Conservation (phyloP, 2,329 filamentous ascomycete species). For the Plectosphaerella plurivora region DNA sequence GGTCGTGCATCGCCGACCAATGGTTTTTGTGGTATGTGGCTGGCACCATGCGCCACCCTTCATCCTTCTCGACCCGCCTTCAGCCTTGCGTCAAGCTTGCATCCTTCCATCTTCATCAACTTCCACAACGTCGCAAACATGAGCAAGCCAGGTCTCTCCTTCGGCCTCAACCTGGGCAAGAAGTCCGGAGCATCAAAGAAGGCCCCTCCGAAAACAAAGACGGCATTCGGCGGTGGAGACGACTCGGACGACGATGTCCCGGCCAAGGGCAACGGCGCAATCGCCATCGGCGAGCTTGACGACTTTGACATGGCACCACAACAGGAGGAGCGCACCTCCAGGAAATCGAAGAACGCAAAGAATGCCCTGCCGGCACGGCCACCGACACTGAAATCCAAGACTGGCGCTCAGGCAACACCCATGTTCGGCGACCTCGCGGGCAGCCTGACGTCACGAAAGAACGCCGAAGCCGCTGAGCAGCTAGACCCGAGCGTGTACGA, state of each 20-base stretch:
- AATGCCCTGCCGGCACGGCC: constrained; percentile 24
- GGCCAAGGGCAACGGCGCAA: constrained; percentile 28
- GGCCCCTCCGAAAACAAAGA: constrained; percentile 44
- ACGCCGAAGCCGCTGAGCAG: constrained; percentile 60
- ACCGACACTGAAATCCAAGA: constrained; percentile 37
- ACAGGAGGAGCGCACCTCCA: constrained; percentile 19
- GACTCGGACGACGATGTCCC: constrained; percentile 49
- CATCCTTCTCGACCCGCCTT: neutral
- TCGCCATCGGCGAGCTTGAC: constrained; percentile 59
- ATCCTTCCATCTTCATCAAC: neutral
- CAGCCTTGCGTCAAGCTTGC: neutral
- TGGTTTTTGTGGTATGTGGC: neutral
- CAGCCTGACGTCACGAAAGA: constrained; percentile 56
- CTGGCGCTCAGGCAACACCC: constrained; percentile 30
- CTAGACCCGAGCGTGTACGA: constrained; percentile 76
- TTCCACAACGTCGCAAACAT: constrained; percentile 20
- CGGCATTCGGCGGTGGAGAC: constrained; percentile 55
- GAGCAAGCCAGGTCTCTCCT: constrained; percentile 44
- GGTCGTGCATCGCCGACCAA: too few species aligned
- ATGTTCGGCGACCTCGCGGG: constrained; percentile 65
- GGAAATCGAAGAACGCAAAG: constrained; percentile 26
- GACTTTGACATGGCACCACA: constrained; percentile 32
- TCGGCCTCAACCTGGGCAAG: constrained; percentile 57
- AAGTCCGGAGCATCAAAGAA: constrained; percentile 49
- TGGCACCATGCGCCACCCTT: neutral